phyloP scores from a whole-genome alignment of 139 green algal genomes.

The Spirogloea muscicola region DNA sequence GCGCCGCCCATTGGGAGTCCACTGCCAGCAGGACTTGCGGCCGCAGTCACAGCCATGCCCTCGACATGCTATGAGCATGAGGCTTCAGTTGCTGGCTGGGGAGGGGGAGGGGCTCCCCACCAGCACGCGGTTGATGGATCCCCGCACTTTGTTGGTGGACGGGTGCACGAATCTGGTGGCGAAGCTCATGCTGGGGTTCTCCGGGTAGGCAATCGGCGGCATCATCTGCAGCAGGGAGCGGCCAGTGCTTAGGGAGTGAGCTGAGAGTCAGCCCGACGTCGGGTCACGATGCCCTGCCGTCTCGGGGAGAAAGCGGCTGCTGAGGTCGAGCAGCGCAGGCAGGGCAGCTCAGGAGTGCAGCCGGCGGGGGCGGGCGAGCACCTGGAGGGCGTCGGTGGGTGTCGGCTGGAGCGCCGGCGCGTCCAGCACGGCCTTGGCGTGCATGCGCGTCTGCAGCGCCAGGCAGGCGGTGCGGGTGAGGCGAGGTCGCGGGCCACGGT shows the following conservation, averaged over 20 bases:
- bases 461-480: no score
- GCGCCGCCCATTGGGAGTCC: constrained; percentile 82
- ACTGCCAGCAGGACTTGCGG: no score
- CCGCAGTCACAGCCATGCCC: no score
- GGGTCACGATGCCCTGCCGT: neutral
- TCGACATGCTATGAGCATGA: neutral
- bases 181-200: constrained; percentile 67
- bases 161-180: constrained; percentile 74
- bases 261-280: neutral
- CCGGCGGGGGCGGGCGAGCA: neutral
- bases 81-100: neutral
- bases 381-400: neutral
- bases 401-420: neutral
- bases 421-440: no score
- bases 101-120: no score
- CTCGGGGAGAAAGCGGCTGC: neutral
- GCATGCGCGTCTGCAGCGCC: no score
- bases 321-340: neutral
- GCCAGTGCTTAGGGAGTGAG: neutral
- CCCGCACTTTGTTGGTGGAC: constrained; percentile 71
- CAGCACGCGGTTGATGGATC: constrained; percentile 38
- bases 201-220: constrained; percentile 63
- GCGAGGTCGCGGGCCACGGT: no score
- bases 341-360: neutral
- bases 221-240: constrained; percentile 53